Evolutionary conservation across 202 grass and related monocot species (phyloP).

Genomic region (Setaria viridis): DNA sequence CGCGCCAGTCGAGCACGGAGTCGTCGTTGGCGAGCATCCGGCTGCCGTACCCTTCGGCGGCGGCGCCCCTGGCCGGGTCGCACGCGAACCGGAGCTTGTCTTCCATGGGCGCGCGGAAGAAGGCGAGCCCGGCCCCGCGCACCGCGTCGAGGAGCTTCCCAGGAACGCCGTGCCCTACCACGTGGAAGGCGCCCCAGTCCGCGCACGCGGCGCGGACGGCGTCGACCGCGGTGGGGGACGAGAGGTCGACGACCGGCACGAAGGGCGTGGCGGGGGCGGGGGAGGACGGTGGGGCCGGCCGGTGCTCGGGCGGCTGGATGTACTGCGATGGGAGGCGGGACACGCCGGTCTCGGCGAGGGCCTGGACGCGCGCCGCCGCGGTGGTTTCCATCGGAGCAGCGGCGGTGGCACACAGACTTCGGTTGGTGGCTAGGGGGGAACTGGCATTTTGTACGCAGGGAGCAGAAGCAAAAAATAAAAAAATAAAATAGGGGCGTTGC

Average conservation of each 20-base stretch:
- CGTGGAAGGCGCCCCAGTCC: constrained; percentile 87
- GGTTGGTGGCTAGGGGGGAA: not conserved
- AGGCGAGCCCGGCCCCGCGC: constrained; percentile 53
- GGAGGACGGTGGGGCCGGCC: constrained; percentile 19
- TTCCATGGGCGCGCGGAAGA: constrained; percentile 72
- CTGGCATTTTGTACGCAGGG: not conserved
- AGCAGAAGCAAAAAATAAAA: not conserved
- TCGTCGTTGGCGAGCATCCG: constrained; percentile 91
- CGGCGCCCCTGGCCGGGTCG: constrained; percentile 61
- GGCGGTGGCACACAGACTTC: constrained; percentile 1
- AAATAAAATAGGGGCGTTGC: constrained; percentile 70
- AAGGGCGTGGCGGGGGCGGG: not conserved
- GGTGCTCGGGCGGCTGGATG: constrained; percentile 75
- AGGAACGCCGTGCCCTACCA: constrained; percentile 61
- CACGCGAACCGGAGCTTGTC: constrained; percentile 76
- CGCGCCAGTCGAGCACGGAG: constrained; percentile 90
- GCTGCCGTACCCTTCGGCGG: constrained; percentile 84
- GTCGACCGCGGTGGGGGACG: constrained; percentile 14
- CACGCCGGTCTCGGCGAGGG: constrained; percentile 62
- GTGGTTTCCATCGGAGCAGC: constrained; percentile 40
- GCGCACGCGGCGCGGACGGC: constrained; percentile 56
- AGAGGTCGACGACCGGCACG: constrained; percentile 73
- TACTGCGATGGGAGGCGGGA: constrained; percentile 62
- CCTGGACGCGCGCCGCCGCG: constrained; percentile 63
- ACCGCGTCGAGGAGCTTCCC: constrained; percentile 60